Percentiles rank a stretch among this genome's conserved stretches.
Evolutionary conservation across 2,329 filamentous ascomycete genomes (phyloP).

Genomic region (Cladophialophora bantiana): DNA sequence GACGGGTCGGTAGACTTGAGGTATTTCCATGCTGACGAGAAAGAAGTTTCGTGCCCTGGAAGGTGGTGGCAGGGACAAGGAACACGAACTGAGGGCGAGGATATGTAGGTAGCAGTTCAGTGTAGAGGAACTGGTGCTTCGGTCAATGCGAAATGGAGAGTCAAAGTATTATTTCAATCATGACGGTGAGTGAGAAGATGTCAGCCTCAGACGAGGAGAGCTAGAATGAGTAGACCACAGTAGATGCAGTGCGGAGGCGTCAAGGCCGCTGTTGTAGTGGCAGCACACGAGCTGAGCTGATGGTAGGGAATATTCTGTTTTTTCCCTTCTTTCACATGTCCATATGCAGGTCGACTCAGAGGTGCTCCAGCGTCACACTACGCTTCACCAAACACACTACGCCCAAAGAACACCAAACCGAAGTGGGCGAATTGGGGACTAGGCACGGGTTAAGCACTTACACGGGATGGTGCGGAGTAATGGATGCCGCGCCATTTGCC

Average conservation of each 20-base stretch:
- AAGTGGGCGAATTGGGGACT: neutral
- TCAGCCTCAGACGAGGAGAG: constrained; percentile 1
- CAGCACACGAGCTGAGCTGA: constrained; percentile 9
- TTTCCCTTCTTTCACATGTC: constrained; percentile 17
- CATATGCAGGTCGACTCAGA: constrained; percentile 17
- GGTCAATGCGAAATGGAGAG: neutral
- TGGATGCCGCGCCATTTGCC: neutral
- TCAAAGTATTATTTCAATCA: constrained; percentile 12
- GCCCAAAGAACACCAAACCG: neutral
- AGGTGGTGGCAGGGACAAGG: neutral
- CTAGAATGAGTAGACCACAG: neutral
- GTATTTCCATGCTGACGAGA: constrained; percentile 38
- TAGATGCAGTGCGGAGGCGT: constrained; percentile 9
- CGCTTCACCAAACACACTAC: neutral
- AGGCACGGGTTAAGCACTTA: neutral
- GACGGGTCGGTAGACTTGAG: constrained; percentile 68
- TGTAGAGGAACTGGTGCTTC: constrained; percentile 5
- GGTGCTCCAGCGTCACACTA: neutral
- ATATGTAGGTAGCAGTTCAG: neutral
- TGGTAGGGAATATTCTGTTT: constrained; percentile 4
- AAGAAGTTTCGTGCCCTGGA: neutral
- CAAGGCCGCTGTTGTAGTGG: neutral
- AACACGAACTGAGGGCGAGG: neutral
- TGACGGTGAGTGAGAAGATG: neutral
- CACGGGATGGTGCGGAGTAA: neutral